Evolutionary conservation across 2,329 filamentous ascomycete species (phyloP).

Genomic region (Elsinoe batatas): DNA sequence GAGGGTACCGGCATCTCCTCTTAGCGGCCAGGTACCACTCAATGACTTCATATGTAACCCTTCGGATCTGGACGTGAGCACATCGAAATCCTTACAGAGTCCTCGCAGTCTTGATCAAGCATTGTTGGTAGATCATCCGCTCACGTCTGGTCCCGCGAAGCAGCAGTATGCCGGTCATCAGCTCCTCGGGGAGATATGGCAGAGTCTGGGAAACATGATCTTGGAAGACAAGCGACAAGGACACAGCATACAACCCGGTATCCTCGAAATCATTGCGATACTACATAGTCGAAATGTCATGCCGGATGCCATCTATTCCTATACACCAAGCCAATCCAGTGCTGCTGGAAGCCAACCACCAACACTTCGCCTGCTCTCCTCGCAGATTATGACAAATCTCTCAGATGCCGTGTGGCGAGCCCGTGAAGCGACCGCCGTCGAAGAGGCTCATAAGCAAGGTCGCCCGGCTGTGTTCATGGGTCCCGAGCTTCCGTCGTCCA

Average conservation of each 20-base stretch:
- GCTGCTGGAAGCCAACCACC: conserved; percentile 38
- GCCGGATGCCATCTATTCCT: conserved; percentile 36
- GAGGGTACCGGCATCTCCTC: background rate
- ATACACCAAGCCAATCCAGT: conserved; percentile 26
- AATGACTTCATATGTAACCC: conserved; percentile 15
- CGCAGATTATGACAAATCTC: conserved; percentile 39
- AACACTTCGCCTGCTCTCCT: conserved; percentile 38
- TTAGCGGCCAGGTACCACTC: conserved; percentile 14
- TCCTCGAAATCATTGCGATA: conserved; percentile 39
- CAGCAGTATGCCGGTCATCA: conserved; percentile 20
- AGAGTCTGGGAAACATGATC: conserved; percentile 38
- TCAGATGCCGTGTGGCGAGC: conserved; percentile 43
- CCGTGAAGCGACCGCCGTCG: conserved; percentile 29
- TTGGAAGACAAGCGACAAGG: conserved; percentile 24
- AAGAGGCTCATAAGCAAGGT: conserved; percentile 25
- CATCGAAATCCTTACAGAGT: background rate
- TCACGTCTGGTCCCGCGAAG: background rate
- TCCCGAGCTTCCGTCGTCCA: conserved; percentile 35
- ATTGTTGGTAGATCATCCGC: background rate
- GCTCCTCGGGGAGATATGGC: conserved; percentile 38
- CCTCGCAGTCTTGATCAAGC: background rate
- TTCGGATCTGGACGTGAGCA: background rate
- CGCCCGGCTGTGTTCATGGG: conserved; percentile 30
- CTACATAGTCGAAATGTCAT: conserved; percentile 40
- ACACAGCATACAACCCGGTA: conserved; percentile 31